phyloP scores from a whole-genome alignment of 2,329 filamentous ascomycete genomes.

The Cladosporium colombiae region DNA sequence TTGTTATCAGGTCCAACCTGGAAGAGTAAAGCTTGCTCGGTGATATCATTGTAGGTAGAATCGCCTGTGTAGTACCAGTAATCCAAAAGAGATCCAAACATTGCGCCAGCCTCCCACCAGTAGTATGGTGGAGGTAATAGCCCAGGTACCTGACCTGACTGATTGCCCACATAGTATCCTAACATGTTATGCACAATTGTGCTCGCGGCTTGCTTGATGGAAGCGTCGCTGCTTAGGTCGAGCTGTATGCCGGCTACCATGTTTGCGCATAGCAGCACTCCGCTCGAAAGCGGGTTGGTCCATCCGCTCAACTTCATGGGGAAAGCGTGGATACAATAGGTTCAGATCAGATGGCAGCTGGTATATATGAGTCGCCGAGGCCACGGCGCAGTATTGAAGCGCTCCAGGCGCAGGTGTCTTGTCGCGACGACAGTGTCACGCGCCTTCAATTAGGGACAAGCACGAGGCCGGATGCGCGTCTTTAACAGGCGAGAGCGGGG shows the following conservation, averaged over 20 bases:
- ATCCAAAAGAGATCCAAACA: conserved; percentile 69
- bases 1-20: conserved; percentile 59
- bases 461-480: conserved; percentile 1
- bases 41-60: conserved; percentile 60
- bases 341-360: background rate
- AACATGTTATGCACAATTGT: conserved; percentile 53
- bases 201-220: conserved; percentile 47
- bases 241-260: conserved; percentile 14
- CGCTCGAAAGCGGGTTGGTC: background rate
- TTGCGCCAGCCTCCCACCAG: conserved; percentile 67
- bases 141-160: conserved; percentile 53
- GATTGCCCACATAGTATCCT: conserved; percentile 56
- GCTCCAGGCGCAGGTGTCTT: background rate
- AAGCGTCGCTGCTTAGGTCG: conserved; percentile 32
- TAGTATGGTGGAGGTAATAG: conserved; percentile 63
- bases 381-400: background rate
- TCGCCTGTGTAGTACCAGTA: conserved; percentile 71
- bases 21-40: conserved; percentile 58
- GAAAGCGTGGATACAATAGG: background rate
- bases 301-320: conserved; percentile 1
- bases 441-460: background rate
- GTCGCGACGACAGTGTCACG: background rate
- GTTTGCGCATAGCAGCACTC: background rate
- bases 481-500: background rate
- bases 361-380: background rate